Percentiles rank a stretch among this genome's conserved stretches.
Evolutionary conservation across 2,329 filamentous ascomycete genomes (phyloP).

Genomic region (Fusarium xylarioides): DNA sequence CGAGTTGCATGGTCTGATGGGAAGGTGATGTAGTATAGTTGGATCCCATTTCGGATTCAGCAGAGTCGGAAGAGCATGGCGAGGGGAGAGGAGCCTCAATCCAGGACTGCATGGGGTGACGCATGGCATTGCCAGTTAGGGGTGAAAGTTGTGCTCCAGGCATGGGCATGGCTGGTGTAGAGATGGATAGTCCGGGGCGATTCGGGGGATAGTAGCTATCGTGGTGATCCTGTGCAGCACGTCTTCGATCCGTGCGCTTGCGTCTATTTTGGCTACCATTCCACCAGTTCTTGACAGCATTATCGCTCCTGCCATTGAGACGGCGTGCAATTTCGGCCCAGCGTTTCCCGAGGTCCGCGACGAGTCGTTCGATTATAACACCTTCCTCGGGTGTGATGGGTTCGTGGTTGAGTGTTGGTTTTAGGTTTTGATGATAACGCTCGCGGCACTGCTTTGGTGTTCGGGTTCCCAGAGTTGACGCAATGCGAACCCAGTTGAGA

Average conservation of each 20-base stretch:
- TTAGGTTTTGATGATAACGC: slow-evolving; percentile 93
- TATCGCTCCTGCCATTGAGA: slow-evolving; percentile 87
- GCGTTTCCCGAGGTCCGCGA: slow-evolving; percentile 80
- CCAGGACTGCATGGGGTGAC: slow-evolving; percentile 36
- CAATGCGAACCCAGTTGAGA: slow-evolving; percentile 91
- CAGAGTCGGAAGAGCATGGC: slow-evolving; percentile 56
- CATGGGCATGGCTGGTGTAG: slow-evolving; percentile 28
- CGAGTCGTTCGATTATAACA: slow-evolving; percentile 77
- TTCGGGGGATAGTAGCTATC: slow-evolving; percentile 35
- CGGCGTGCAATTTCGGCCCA: slow-evolving; percentile 93
- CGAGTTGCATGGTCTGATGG: slow-evolving; percentile 47
- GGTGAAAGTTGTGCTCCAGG: slow-evolving; percentile 27
- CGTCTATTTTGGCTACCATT: slow-evolving; percentile 91
- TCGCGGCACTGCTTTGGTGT: slow-evolving; percentile 96
- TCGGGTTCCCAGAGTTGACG: slow-evolving; percentile 76
- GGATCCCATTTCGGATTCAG: slow-evolving; percentile 73
- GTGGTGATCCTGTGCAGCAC: slow-evolving; percentile 38
- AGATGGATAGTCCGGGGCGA: slow-evolving; percentile 45
- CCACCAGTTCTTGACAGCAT: slow-evolving; percentile 98
- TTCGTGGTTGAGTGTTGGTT: slow-evolving; percentile 75
- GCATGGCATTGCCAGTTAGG: slow-evolving; percentile 28
- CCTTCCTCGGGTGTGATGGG: slow-evolving; percentile 79
- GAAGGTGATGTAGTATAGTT: slow-evolving; percentile 69
- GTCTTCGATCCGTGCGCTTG: slow-evolving; percentile 59
- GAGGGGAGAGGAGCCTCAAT: slow-evolving; percentile 50